Evolutionary conservation across 2,329 filamentous ascomycete genomes (phyloP), one percentile per base, ranked within the genome.

Genomic region (Fusarium sp.): DNA sequence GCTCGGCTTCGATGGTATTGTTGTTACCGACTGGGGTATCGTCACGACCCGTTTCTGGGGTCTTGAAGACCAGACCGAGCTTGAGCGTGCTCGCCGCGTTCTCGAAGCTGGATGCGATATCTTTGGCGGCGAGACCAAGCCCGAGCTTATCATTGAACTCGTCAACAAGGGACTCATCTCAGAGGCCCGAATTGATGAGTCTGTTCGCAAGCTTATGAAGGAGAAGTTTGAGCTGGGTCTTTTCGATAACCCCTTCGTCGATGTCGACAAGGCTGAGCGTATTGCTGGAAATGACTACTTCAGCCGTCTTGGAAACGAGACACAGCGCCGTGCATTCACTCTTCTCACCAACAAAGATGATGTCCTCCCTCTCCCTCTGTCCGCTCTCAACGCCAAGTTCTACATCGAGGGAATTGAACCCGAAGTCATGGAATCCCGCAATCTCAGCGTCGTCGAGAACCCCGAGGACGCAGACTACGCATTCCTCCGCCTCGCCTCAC

Each of bases 11-110:
- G 73, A 86, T 0, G 87, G 87, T 4, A 86, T 88, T n/a, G 82
- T 88, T 1, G 81, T 84, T 5, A 86, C 84, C 0, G 87, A 88
- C 67, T 88, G 87, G 87, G 86, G 86, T 2, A 80, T 89, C 7
- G 81, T 88, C 28, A 88, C 86, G 1, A 85, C 87, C 50, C 82
- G 85, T 16, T 85, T 85, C 6, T 89, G 87, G 86, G 87, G 87
- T 3, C 81, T 85, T 2, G 86, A 88, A 69, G 75, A 83, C 57
- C 4, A 84, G 75, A 25, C 84, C 82, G 62, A 72, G 84, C 3
- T 82, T 78, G 8, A 80, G 77, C 21, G 84, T 79, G 67, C 71
- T 5, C 71, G 71, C 2, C 71, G 71, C 13, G 81, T 88, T 12
- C 70, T 89, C 3, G 82, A 88, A 12, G 86, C 87, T 1, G 87